Evolutionary conservation across 2,329 filamentous ascomycete species (phyloP).

Genomic region (Herpomyces periplanetae): DNA sequence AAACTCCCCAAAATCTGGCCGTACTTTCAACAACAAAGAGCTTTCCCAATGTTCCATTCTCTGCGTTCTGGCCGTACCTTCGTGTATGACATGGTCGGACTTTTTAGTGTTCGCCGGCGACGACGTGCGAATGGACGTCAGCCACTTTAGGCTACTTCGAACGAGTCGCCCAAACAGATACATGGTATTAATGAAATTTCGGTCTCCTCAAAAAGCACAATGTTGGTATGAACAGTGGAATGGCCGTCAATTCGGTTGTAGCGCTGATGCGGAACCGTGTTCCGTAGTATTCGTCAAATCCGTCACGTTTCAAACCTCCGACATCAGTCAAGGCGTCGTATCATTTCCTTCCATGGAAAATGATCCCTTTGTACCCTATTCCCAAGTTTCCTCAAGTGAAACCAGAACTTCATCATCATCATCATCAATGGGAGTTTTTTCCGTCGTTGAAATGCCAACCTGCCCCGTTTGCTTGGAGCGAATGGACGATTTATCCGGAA

Average conservation of each 20-base stretch:
- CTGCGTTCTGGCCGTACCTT: constrained; percentile 74
- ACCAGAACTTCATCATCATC: constrained; percentile 11
- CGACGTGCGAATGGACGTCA: constrained; percentile 44
- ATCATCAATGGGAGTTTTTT: constrained; percentile 37
- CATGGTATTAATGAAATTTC: constrained; percentile 80
- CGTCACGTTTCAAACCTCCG: constrained; percentile 37
- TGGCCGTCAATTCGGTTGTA: constrained; percentile 10
- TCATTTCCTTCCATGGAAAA: constrained; percentile 20
- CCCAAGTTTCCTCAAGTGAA: constrained; percentile 7
- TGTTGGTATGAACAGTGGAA: constrained; percentile 61
- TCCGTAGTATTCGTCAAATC: constrained; percentile 80
- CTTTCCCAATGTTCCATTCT: constrained; percentile 66
- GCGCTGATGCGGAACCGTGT: constrained; percentile 11
- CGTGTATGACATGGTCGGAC: constrained; percentile 62
- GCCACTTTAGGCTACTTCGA: constrained; percentile 73
- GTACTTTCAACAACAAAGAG: constrained; percentile 14
- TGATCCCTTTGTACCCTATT: constrained; percentile 19
- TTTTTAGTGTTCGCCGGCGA: constrained; percentile 72
- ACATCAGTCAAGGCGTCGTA: constrained; percentile 9
- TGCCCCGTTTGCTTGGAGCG: constrained; percentile 85
- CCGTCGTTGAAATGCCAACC: constrained; percentile 60
- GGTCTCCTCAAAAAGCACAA: constrained; percentile 27
- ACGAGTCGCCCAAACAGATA: constrained; percentile 63
- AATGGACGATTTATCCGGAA: constrained; percentile 85
- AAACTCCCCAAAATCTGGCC: constrained; percentile 1